Percentiles rank a stretch among this genome's conserved stretches.
These are phyloP conservation scores for grape (Vitis vinifera) DNA, from an alignment of 164 flowering plant genomes.

Conservation along the genomic window ASM3070453v1 NC_081809.1:5699001-5699500, in stretches of 20 bases:
- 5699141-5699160: conserved; percentile 8
- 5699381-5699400: too few species aligned
- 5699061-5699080: conserved; percentile 4
- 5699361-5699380: too few species aligned
- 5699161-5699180: conserved; percentile 6
- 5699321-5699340: conserved; percentile 3
- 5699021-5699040: conserved; percentile 7
- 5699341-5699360: neutral
- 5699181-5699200: neutral
- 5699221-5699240: conserved; percentile 13
- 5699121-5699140: neutral
- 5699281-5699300: conserved; percentile 11
- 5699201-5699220: neutral
- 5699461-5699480: too few species aligned
- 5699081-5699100: neutral
- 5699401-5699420: too few species aligned
- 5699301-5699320: conserved; percentile 3
- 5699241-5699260: conserved; percentile 17
- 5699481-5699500: too few species aligned
- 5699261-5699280: conserved; percentile 15
- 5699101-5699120: neutral
- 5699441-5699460: too few species aligned
- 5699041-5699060: neutral
- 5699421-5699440: too few species aligned
- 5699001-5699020: conserved; percentile 15